Base-by-base conservation (phyloP, 192 early-diverging fungal species). In the Chytriomyces hyalinus region DNA sequence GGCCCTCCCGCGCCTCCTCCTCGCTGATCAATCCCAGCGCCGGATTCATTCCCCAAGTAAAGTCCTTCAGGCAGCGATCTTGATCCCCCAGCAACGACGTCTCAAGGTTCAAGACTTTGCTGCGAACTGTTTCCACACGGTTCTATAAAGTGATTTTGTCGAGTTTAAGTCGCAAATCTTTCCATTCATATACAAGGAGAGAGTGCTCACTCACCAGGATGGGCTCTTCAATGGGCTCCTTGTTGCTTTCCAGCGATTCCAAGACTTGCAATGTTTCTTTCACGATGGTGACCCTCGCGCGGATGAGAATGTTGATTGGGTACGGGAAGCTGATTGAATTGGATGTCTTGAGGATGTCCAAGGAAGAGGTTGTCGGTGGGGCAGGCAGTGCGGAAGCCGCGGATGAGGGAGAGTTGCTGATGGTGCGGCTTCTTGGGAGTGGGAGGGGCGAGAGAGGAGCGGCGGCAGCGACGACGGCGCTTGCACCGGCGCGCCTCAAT, bases 21-120 rank as follows among this genome's bases (percentile, higher is more conserved):
- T 76, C 75, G 20, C 44, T 69, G 2, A 76, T 49, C 4, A 76
- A 63, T 3, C 75, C 75, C 61, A 24, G 15, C 36, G 17, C 64
- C 24, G 75, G 75, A 36, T 76, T 49, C 50, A 76, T 64, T 10
- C 75, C 75, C 75, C 75, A 76, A 43, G 65, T 76, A 28, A 51
- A 66, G 65, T 76, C 75, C 0, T 45, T 20, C 64, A 76, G 45
- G 49, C 15, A 17, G 50, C 51, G 10, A 10, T 51, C 70, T 15
- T 24, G 20, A 11, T 9, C 17, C 22, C 70, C 70, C 2, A 71
- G 51, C 50, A 71, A 59, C 20, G 17, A 13, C 20, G 70, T 59
- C 15, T 71, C 70, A n/a, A 71, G 46, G n/a, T 24, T 28, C 20
- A 59, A 17, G 0, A 71, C 70, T 26, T 60, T 51, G n/a, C 10